Evolutionary conservation across 345 rosid species (phyloP).

Genomic region (Punica granatum): DNA sequence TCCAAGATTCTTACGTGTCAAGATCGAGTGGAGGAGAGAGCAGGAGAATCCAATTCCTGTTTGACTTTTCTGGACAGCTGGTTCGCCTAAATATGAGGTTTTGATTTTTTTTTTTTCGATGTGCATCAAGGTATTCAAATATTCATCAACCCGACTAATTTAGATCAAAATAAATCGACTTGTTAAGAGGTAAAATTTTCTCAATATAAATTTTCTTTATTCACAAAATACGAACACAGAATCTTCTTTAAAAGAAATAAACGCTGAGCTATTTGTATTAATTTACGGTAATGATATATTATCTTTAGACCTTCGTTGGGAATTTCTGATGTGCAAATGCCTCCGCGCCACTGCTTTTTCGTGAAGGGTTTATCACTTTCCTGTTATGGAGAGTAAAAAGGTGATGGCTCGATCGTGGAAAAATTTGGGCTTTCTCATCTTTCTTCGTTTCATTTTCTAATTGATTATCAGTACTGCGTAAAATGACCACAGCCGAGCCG

Average conservation of each 20-base stretch:
- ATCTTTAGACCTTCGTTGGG: background rate
- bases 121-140: too few relatives aligned
- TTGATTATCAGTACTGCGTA: background rate
- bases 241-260: too few relatives aligned
- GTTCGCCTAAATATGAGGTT: too few relatives aligned
- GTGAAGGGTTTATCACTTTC: background rate
- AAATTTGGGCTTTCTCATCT: background rate
- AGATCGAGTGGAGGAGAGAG: background rate
- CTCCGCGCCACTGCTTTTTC: background rate
- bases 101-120: too few relatives aligned
- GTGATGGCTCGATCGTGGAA: background rate
- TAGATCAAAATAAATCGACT: too few relatives aligned
- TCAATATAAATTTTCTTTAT: too few relatives aligned
- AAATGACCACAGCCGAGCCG: background rate
- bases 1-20: constrained; percentile 2
- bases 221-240: too few relatives aligned
- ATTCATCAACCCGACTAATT: too few relatives aligned
- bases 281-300: too few relatives aligned
- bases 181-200: too few relatives aligned
- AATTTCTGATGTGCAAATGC: background rate
- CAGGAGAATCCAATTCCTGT: background rate
- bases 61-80: background rate
- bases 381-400: background rate
- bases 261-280: background rate
- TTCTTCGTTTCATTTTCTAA: background rate